Percentiles rank a stretch among this genome's conserved stretches.
These are phyloP conservation scores for Aureobasidium melanogenum DNA, from an alignment of 2,329 filamentous ascomycete species.

Conservation along the genomic window DNA sequence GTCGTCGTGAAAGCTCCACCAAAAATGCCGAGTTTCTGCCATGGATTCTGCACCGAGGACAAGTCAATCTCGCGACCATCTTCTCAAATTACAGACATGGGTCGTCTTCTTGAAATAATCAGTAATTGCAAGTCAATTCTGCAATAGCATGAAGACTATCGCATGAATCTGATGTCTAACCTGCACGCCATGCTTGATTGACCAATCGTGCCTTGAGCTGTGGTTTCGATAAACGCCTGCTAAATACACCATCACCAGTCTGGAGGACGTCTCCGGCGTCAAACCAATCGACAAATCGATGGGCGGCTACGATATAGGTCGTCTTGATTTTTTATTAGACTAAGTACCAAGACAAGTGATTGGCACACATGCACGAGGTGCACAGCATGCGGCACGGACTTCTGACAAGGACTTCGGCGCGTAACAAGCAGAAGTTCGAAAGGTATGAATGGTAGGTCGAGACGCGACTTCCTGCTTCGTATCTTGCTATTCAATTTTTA, in stretches of 20 bases:
- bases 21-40: neutral
- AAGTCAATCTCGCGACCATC: neutral
- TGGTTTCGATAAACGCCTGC: neutral
- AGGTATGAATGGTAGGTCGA: constrained; percentile 5
- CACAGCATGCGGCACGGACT: constrained; percentile 7
- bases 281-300: neutral
- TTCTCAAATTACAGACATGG: no score
- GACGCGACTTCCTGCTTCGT: neutral
- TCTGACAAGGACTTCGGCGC: constrained; percentile 2
- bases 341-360: neutral
- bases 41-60: neutral
- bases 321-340: no score
- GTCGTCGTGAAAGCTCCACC: neutral
- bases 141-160: neutral
- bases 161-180: neutral
- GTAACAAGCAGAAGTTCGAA: neutral
- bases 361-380: neutral
- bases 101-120: neutral
- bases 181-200: neutral
- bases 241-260: neutral
- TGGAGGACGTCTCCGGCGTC: neutral
- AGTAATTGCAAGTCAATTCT: neutral
- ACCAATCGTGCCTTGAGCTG: neutral
- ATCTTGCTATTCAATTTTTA: neutral
- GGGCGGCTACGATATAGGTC: neutral